Conservation (phyloP, 352 stramenopile species). For the Plasmopara halstedii region DNA sequence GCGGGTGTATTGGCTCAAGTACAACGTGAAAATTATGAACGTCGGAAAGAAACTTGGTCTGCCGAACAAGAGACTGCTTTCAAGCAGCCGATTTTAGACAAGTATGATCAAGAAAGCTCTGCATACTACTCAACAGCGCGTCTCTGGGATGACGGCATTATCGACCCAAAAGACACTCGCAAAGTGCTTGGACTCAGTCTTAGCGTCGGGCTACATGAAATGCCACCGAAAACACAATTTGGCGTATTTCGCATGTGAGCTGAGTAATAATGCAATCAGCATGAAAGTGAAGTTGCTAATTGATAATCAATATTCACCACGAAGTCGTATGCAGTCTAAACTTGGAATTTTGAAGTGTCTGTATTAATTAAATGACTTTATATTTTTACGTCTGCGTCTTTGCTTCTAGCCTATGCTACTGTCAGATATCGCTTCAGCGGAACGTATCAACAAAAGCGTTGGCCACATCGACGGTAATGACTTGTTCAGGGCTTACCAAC, state of each 20-base stretch:
- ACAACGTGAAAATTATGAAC: constrained; percentile 84
- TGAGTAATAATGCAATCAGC: not conserved
- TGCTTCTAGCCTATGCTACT: too few species aligned
- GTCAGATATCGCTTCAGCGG: too few species aligned
- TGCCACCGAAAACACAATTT: constrained; percentile 86
- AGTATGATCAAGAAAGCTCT: constrained; percentile 93
- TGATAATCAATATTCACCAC: constrained; percentile 12
- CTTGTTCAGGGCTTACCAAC: too few species aligned
- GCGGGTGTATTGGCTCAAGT: constrained; percentile 94
- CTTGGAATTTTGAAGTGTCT: too few species aligned
- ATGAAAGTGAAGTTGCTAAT: too few species aligned
- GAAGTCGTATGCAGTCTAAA: constrained; percentile 16
- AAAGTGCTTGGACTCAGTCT: constrained; percentile 79
- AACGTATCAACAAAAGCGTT: too few species aligned
- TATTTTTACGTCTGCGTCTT: too few species aligned
- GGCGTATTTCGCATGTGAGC: constrained; percentile 94
- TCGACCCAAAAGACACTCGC: constrained; percentile 92
- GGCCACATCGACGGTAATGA: too few species aligned
- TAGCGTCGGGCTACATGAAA: constrained; percentile 63
- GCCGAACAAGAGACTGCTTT: constrained; percentile 87
- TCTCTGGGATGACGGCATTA: constrained; percentile 98
- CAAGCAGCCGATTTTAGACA: constrained; percentile 93
- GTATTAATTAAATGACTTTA: too few species aligned
- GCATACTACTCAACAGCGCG: constrained; percentile 94
- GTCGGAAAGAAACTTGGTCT: constrained; percentile 54